Percentiles rank a stretch among this genome's conserved stretches.
phyloP scores from a whole-genome alignment of 1,284 basidiomycete species.

The Mixia osmundae region DNA sequence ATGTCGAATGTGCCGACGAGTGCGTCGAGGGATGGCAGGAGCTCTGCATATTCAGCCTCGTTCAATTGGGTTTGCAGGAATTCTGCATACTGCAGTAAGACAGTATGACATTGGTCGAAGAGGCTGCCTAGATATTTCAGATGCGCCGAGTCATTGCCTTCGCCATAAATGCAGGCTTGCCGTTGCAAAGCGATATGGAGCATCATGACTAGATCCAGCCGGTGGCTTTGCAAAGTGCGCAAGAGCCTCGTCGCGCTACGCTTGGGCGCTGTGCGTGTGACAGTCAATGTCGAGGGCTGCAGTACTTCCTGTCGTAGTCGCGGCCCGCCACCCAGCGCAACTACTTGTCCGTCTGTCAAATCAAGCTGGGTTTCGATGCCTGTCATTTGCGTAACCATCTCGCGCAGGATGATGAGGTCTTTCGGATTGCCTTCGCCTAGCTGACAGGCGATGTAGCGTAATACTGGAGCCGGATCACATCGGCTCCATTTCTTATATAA shows the following conservation, averaged over 20 bases:
- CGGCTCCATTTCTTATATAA: slow-evolving; percentile 29
- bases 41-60: slow-evolving; percentile 22
- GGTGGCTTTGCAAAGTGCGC: slow-evolving; percentile 20
- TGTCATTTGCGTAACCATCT: slow-evolving; percentile 85
- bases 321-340: slow-evolving; percentile 72
- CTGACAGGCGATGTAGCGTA: slow-evolving; percentile 81
- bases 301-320: slow-evolving; percentile 59
- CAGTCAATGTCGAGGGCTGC: slow-evolving; percentile 21
- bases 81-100: slow-evolving; percentile 31
- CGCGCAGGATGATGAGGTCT: slow-evolving; percentile 73
- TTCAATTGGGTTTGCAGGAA: slow-evolving; percentile 24
- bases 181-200: slow-evolving; percentile 71
- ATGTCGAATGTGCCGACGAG: slow-evolving; percentile 51
- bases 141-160: slow-evolving; percentile 34
- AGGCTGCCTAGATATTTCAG: slow-evolving; percentile 62
- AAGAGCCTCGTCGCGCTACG: slow-evolving; percentile 44
- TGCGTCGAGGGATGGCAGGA: slow-evolving; percentile 39
- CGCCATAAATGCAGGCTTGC: slow-evolving; percentile 46
- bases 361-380: slow-evolving; percentile 54
- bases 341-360: slow-evolving; percentile 65
- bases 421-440: slow-evolving; percentile 58
- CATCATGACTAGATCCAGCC: slow-evolving; percentile 46
- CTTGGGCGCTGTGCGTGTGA: slow-evolving; percentile 6
- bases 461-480: slow-evolving; percentile 56
- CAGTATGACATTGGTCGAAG: slow-evolving; percentile 28